phyloP scores from a whole-genome alignment of 192 early-diverging fungal genomes.

The Coemansia umbellata region DNA sequence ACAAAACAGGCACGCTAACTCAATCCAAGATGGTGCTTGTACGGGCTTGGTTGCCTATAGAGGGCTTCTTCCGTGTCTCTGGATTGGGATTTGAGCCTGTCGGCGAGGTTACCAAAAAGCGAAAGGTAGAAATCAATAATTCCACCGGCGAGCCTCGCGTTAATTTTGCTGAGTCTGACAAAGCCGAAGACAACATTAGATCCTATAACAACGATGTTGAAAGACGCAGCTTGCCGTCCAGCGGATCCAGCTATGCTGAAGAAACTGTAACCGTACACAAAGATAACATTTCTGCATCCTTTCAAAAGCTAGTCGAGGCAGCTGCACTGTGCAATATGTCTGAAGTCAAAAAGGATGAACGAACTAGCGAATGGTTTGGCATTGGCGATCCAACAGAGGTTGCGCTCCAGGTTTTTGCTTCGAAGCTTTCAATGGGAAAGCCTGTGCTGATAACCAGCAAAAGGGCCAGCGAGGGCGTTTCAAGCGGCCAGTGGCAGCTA shows the following conservation, averaged over 20 bases:
- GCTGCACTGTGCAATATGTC: conserved; percentile 84
- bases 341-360: conserved; percentile 59
- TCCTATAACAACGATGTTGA: background rate
- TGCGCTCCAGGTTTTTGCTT: conserved; percentile 80
- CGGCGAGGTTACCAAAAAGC: conserved; percentile 50
- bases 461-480: background rate
- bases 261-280: conserved; percentile 28
- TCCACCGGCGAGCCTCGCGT: conserved; percentile 5
- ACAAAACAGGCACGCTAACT: conserved; percentile 92
- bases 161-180: conserved; percentile 14
- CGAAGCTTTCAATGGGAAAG: conserved; percentile 75
- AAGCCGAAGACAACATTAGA: background rate
- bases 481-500: conserved; percentile 44
- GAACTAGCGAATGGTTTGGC: conserved; percentile 63
- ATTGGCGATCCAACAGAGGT: conserved; percentile 93
- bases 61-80: conserved; percentile 65
- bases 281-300: conserved; percentile 45
- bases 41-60: conserved; percentile 73
- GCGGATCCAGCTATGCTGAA: conserved; percentile 5
- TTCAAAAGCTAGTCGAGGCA: conserved; percentile 54
- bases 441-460: conserved; percentile 53
- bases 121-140: conserved; percentile 9
- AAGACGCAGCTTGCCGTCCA: conserved; percentile 2
- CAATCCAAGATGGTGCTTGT: conserved; percentile 94
- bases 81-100: conserved; percentile 62